A percentile compares a stretch with the other conserved stretches of the same genome.
Conservation (phyloP, 1,139 yeast species). For the Kurtzmaniella quercitrusa region DNA sequence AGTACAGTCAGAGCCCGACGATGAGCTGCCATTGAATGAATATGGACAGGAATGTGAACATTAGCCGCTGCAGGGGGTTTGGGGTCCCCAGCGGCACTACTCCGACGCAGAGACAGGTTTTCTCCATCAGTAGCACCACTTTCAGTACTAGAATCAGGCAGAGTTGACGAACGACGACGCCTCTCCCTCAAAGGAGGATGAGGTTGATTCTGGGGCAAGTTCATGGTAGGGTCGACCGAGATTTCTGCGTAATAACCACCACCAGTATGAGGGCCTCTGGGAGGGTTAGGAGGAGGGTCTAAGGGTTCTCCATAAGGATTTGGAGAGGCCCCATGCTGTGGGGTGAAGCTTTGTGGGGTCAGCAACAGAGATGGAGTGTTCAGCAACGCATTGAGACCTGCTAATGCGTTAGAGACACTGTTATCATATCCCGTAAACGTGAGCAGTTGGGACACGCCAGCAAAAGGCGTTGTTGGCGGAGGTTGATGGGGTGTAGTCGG, state of each 20-base stretch:
- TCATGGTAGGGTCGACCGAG: conserved; percentile 46
- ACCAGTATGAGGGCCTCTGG: conserved; percentile 21
- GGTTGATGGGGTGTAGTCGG: background rate
- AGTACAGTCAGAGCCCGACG: background rate
- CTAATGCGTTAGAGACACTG: conserved; percentile 40
- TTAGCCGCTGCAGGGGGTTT: background rate
- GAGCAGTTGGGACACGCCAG: conserved; percentile 10
- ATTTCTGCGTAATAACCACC: conserved; percentile 50
- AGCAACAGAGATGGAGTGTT: conserved; percentile 33
- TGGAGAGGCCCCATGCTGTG: conserved; percentile 5
- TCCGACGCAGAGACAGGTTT: background rate
- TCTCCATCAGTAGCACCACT: conserved; percentile 1
- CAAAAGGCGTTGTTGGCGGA: conserved; percentile 2
- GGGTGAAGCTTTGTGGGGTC: conserved; percentile 18
- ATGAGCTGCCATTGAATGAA: background rate
- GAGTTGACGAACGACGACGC: conserved; percentile 37
- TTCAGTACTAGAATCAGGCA: conserved; percentile 12
- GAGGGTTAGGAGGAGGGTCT: conserved; percentile 29
- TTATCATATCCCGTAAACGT: conserved; percentile 44
- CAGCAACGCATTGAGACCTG: conserved; percentile 44
- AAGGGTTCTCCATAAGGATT: conserved; percentile 8
- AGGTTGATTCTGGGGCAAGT: conserved; percentile 42
- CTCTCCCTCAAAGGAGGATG: conserved; percentile 25
- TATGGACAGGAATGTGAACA: conserved; percentile 6
- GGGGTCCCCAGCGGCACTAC: conserved; percentile 1